Evolutionary conservation across 495 filamentous ascomycete species (phyloP).

Genomic region (Evansstolkia leycettana): DNA sequence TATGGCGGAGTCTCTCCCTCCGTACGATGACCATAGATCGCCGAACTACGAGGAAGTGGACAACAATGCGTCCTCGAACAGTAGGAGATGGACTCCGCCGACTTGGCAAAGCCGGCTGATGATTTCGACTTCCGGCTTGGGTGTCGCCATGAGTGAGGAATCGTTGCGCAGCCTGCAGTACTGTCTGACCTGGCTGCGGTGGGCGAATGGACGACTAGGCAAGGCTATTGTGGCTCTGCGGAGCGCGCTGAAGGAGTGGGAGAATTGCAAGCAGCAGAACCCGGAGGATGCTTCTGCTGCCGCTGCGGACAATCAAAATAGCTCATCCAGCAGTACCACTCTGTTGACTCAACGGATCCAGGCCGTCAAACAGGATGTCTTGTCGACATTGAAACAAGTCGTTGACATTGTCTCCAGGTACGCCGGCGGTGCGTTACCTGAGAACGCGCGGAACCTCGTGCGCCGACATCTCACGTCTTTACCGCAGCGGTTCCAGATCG

Average conservation of each 20-base stretch:
- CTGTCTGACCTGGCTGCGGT: constrained; percentile 62
- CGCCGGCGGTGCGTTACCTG: constrained; percentile 71
- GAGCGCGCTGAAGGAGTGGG: constrained; percentile 62
- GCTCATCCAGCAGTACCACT: constrained; percentile 23
- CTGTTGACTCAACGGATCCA: constrained; percentile 51
- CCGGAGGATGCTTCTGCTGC: not conserved
- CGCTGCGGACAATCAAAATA: constrained; percentile 9
- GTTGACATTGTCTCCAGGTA: constrained; percentile 72
- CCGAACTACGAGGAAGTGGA: constrained; percentile 53
- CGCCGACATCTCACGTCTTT: constrained; percentile 66
- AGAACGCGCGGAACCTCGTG: constrained; percentile 68
- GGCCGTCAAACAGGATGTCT: constrained; percentile 57
- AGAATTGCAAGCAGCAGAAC: constrained; percentile 24
- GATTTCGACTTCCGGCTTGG: constrained; percentile 71
- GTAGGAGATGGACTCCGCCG: constrained; percentile 9
- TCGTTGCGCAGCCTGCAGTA: constrained; percentile 65
- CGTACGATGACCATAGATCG: constrained; percentile 65
- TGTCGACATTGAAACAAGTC: constrained; percentile 62
- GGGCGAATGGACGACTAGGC: constrained; percentile 63
- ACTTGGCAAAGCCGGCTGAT: constrained; percentile 72
- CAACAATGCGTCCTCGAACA: not conserved
- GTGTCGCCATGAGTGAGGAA: constrained; percentile 78
- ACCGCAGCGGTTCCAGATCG: constrained; percentile 59
- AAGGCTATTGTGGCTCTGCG: constrained; percentile 57
- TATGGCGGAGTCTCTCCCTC: constrained; percentile 57